Evolutionary conservation across 2,329 filamentous ascomycete genomes (phyloP).

Genomic region (Penicillium aurantiogriseum): DNA sequence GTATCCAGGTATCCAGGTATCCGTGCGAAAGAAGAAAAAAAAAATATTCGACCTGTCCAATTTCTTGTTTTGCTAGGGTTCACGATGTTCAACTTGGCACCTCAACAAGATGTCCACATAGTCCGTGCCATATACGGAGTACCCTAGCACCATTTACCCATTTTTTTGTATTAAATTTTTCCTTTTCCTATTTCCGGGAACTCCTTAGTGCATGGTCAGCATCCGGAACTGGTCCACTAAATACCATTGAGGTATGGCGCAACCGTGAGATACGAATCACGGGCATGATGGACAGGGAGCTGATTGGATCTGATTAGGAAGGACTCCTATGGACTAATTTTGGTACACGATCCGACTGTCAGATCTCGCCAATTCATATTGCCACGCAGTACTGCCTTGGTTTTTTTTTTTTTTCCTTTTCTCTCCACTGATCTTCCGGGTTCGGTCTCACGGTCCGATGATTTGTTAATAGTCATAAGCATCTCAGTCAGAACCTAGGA

Average conservation of each 20-base stretch:
- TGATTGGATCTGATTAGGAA: constrained; percentile 19
- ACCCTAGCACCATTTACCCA: no score
- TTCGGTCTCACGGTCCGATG: not conserved
- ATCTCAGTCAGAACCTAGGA: constrained; percentile 2
- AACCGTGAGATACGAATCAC: constrained; percentile 1
- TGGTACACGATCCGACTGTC: constrained; percentile 20
- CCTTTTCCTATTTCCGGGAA: not conserved
- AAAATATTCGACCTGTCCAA: not conserved
- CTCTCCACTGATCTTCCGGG: constrained; percentile 3
- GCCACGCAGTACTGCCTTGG: constrained; percentile 10
- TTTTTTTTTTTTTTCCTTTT: not conserved
- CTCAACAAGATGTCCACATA: not conserved
- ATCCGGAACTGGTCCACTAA: constrained; percentile 3
- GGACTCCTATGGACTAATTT: constrained; percentile 1
- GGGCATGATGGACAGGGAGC: not conserved
- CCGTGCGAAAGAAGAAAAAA: not conserved
- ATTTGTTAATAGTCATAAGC: not conserved
- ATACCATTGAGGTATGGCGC: not conserved
- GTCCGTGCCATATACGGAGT: not conserved
- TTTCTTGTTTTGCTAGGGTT: not conserved
- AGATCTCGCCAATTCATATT: constrained; percentile 20
- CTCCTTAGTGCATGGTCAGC: not conserved
- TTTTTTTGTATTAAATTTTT: not conserved
- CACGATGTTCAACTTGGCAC: not conserved
- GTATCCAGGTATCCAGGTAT: not conserved